Evolutionary conservation across 2,329 filamentous ascomycete species (phyloP), one percentile per base, ranked within the genome.

Genomic region (Colletotrichum godetiae): DNA sequence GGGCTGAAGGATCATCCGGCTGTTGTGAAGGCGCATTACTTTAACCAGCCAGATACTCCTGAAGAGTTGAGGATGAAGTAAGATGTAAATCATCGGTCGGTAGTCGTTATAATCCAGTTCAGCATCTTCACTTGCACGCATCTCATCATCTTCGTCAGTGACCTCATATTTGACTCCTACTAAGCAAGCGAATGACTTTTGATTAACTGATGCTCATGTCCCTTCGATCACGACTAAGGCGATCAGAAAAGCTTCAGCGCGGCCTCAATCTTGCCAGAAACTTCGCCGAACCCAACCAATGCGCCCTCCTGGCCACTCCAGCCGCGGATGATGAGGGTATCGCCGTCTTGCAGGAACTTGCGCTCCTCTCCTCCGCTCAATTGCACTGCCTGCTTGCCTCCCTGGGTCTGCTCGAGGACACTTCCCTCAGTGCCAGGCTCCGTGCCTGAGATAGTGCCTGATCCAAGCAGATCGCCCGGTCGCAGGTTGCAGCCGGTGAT

Each of bases 231-330:
- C 5, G 2, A n/a, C 27, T 7, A 2, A 11, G 15, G 29, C 27
- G 7, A 55, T 46, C 79, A 81, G 29, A 81, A 82, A 6, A 82
- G 68, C 13, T 78, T 77, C 57, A 82, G 71, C 0, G 82, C 76
- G 0, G 80, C 77, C 29, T 79, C 73, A 22, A 95, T 92, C 49
- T 81, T 89, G 15, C 93, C 93, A 24, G 85, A 84, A 76, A 93
- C 94, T 75, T 94, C 90, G 2, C 94, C 94, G 81, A 96, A 96
- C 0, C 94, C 94, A 31, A 97, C 92, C 65, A 92, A 85, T n/a
- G 84, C 87, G 3, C 91, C 90, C 35, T 92, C 89, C 68, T 90
- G 87, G 0, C 92, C 92, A 77, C 90, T 92, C 8, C 88, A 87
- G 1, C 94, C 94, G 1, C 88, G 87, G 52, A 96, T 86, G 1